A percentile compares a stretch with the other conserved stretches of the same genome.
phyloP scores from a whole-genome alignment of 805 yeast genomes.

The Cyberlindnera suaveolens region DNA sequence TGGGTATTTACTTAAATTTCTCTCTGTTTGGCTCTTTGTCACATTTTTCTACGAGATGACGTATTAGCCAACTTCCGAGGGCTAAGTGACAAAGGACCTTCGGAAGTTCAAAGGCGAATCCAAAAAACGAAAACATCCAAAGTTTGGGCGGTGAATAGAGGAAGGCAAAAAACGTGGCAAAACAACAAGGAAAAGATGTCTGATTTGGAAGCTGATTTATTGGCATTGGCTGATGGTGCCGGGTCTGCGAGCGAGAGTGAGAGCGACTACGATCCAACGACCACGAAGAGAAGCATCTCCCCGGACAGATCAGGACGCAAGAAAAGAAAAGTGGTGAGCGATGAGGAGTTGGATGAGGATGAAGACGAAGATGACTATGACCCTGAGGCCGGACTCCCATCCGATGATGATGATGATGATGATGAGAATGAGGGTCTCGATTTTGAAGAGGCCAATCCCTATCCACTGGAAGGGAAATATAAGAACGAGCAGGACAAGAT shows the following conservation, averaged over 20 bases:
- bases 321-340: constrained; percentile 21
- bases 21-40: neutral
- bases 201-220: constrained; percentile 89
- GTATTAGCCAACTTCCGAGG: neutral
- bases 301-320: constrained; percentile 7
- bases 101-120: no score
- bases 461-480: constrained; percentile 90
- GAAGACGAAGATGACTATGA: constrained; percentile 38
- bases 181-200: constrained; percentile 13
- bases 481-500: constrained; percentile 75
- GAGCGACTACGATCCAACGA: constrained; percentile 29
- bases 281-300: constrained; percentile 22
- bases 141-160: no score
- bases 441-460: constrained; percentile 57
- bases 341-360: constrained; percentile 23
- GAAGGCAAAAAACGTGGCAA: no score
- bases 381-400: constrained; percentile 28
- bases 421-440: constrained; percentile 32
- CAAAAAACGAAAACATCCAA: no score
- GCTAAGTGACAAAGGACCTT: neutral
- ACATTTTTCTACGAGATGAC: neutral
- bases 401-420: constrained; percentile 28
- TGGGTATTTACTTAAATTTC: neutral
- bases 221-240: constrained; percentile 85
- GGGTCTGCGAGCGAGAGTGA: constrained; percentile 28